Evolutionary conservation across 1,139 yeast species (phyloP).

Genomic region (Candida dubliniensis): DNA sequence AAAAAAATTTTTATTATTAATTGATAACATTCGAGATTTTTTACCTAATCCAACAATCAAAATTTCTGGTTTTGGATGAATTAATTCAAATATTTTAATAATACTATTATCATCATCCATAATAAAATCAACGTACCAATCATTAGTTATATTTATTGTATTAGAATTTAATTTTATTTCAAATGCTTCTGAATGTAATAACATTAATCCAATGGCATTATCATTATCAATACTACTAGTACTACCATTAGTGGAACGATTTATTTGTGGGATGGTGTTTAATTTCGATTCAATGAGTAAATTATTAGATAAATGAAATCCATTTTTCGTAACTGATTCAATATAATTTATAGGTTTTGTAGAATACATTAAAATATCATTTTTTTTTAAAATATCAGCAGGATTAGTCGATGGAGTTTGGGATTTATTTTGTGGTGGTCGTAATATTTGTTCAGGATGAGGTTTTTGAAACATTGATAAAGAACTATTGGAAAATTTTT

Average conservation of each 20-base stretch:
- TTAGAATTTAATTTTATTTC: slow-evolving; percentile 51
- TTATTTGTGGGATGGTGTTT: not conserved
- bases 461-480: too few species aligned
- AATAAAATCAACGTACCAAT: slow-evolving; percentile 43
- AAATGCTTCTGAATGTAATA: slow-evolving; percentile 62
- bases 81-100: slow-evolving; percentile 50
- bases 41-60: slow-evolving; percentile 70
- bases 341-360: slow-evolving; percentile 47
- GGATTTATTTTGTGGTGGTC: slow-evolving; percentile 40
- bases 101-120: slow-evolving; percentile 22
- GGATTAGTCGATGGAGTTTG: slow-evolving; percentile 43
- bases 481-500: too few species aligned
- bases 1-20: slow-evolving; percentile 49
- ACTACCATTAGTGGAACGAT: not conserved
- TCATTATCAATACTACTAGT: slow-evolving; percentile 21
- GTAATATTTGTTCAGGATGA: slow-evolving; percentile 9
- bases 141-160: slow-evolving; percentile 32
- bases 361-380: slow-evolving; percentile 45
- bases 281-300: slow-evolving; percentile 31
- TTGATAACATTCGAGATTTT: slow-evolving; percentile 61
- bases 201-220: slow-evolving; percentile 52
- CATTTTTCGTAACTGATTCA: slow-evolving; percentile 41
- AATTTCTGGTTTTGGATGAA: slow-evolving; percentile 79
- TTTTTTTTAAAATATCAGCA: slow-evolving; percentile 45
- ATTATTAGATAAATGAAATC: slow-evolving; percentile 43